Base-by-base conservation (phyloP, 1,284 basidiomycete genomes). In the Rhodotorula sp. region DNA sequence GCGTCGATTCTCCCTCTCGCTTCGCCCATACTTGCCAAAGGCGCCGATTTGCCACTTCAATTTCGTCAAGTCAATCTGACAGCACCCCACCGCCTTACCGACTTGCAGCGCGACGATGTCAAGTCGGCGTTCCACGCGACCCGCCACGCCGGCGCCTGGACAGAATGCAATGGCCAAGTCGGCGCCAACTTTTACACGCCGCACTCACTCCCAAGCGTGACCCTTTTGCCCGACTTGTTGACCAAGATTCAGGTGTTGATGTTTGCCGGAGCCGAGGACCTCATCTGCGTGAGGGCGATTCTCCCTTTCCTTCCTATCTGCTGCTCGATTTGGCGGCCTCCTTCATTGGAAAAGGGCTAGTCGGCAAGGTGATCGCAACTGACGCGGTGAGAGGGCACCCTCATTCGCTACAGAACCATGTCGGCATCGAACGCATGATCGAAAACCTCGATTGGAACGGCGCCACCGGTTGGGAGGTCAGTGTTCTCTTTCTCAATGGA, bases 191-290 rank as follows among this genome's bases (percentile, higher is more conserved):
- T 99, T 77, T 81, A 82, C 55, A 84, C 87, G 67, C 80, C 79
- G 46, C 80, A 82, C 8, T 88, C 89, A 3, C 85, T 87, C 18
- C 89, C 93, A 0, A 86, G 91, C 0, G 87, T 95, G 67, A 86
- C 85, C 3, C 83, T 96, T 51, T 80, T 99, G 0, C 95, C 96
- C 0, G 83, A 84, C 5, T 83, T 99, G 6, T 83, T 98, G 44
- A 85, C 88, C 71, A 87, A 86, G 62, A 87, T 98, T 30, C 88
- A 75, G 2, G 85, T 98, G n/a, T 80, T 99, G 78, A 84, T 99
- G 62, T 99, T 97, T 77, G 93, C 89, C 0, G 95, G 95, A 22
- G 94, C 95, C 79, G 90, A 98, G 81, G 95, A 99, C 80, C 83
- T 95, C 63, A 95, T 98, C 74, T 99, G 94, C 83, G 67, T 72